Evolutionary conservation across 2,329 filamentous ascomycete genomes (phyloP), one percentile per base, ranked within the genome.

Genomic region (Decorospora gaudefroyi): DNA sequence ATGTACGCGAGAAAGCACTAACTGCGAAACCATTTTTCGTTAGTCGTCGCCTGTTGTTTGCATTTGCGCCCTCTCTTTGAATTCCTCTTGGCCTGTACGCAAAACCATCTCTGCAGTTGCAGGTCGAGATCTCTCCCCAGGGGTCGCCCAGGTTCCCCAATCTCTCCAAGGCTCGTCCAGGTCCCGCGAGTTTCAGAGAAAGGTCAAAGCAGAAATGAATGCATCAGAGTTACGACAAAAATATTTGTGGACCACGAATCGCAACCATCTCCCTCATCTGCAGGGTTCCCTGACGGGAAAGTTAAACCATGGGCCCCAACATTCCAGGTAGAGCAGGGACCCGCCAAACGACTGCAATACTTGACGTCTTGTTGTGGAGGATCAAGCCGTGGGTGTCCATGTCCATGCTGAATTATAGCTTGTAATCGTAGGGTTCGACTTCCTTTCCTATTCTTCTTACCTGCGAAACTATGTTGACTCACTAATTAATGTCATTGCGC

Each of bases 61-160:
- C 51, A 60, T 6, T 34, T 63, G 17, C 56, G 57, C n/a, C 59
- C 63, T 8, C 6, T 59, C 1, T 61, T 66, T 28, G 56, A 63
- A 25, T 53, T 41, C 26, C 10, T 60, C 3, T 9, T 59, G 2
- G 49, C 55, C 4, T 44, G 15, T 15, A 30, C 38, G 4, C 32
- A 59, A 7, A 58, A 51, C 6, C 45, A 38, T n/a, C 31, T 54
- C 27, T 33, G 13, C 12, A 47, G 21, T 4, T 15, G 10, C 13
- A 40, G 17, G 27, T 36, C 30, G 5, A 31, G 34, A 11, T 16
- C 18, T 8, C 10, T 10, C 16, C n/a, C 7, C 23, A 16, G n/a
- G 6, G 5, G n/a, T 38, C 18, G n/a, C 32, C 22, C 4, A 32
- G 4, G n/a, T n/a, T 23, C 15, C 17, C 13, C 43, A 28, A 28